Evolutionary conservation across 2,329 filamentous ascomycete genomes (phyloP), one percentile per base, ranked within the genome.

Genomic region (Ophiostoma populinum): DNA sequence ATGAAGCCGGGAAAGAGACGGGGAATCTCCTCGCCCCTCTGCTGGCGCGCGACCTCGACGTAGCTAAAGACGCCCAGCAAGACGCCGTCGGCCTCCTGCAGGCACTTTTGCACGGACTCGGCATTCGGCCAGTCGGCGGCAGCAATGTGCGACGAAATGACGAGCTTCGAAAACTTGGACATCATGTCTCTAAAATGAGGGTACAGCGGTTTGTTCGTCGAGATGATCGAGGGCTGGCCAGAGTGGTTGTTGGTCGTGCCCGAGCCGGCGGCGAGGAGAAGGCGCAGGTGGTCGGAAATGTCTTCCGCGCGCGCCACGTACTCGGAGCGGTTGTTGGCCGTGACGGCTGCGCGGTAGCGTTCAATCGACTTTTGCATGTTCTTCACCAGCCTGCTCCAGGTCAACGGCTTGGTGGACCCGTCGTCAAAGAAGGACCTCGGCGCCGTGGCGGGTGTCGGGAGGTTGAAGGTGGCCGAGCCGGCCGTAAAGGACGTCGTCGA

Each of bases 101-200:
- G 58, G 50, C 90, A 98, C 54, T 98, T 98, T 36, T 90, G 78
- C 41, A 87, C 80, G 1, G 87, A 92, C 55, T 98, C 90, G 12
- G 82, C 76, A 36, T 87, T 85, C 7, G 87, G 86, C 73, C 85
- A 95, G 57, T 98, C 90, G 22, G 87, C 82, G 6, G 87, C 85
- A 25, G 90, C 90, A 51, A 98, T 94, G 52, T 98, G 90, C 11
- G 90, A 95, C 3, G 90, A 98, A 32, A 98, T 76, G 29, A 98
- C 90, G 8, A 98, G 66, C 55, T 98, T 98, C n/a, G 90, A 95
- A 54, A 98, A 98, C 48, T 92, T 86, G 29, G 90, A 95, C 90
- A 98, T 98, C 76, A 95, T 95, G 52, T 95, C 90, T 36, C 90
- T 70, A 57, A 98, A 98, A 55, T 95, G 86, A 17, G 90, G 90